Conservation (phyloP, 2,329 filamentous ascomycete genomes). For the Exserohilum rostratum region DNA sequence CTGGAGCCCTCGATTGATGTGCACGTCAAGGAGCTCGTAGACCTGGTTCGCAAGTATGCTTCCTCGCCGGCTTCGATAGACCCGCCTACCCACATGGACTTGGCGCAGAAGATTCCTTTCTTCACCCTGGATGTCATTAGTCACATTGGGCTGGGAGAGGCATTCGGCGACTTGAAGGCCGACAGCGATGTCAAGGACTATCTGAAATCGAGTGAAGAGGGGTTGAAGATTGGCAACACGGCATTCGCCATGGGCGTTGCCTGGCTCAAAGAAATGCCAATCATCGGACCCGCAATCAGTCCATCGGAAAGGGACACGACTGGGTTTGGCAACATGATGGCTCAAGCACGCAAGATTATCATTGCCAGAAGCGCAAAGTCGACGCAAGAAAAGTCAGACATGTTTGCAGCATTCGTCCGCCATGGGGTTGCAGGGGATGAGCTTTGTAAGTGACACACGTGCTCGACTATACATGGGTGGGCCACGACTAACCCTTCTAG, state of each 20-base stretch:
- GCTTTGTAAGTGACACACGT: conserved; percentile 30
- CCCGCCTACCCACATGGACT: conserved; percentile 52
- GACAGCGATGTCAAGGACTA: conserved; percentile 58
- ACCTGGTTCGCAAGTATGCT: conserved; percentile 58
- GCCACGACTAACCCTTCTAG: conserved; percentile 19
- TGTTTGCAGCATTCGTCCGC: conserved; percentile 60
- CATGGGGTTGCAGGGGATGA: conserved; percentile 51
- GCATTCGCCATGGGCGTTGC: conserved; percentile 35
- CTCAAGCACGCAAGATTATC: conserved; percentile 35
- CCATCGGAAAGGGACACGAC: conserved; percentile 46
- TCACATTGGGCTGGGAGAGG: conserved; percentile 58
- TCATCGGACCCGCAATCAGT: conserved; percentile 37
- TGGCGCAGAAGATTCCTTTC: conserved; percentile 56
- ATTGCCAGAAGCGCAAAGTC: conserved; percentile 54
- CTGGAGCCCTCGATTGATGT: conserved; percentile 59
- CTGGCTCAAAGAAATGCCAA: conserved; percentile 32
- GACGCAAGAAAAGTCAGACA: conserved; percentile 55
- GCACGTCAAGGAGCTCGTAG: conserved; percentile 55
- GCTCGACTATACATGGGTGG: not conserved
- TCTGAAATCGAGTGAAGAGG: conserved; percentile 53
- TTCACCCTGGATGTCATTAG: conserved; percentile 64
- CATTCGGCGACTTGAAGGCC: conserved; percentile 59
- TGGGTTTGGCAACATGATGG: conserved; percentile 44
- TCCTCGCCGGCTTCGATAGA: conserved; percentile 19
- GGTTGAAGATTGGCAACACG: conserved; percentile 36